Evolutionary conservation across 2,329 filamentous ascomycete genomes (phyloP).

Genomic region (Calonectria fujianensis): DNA sequence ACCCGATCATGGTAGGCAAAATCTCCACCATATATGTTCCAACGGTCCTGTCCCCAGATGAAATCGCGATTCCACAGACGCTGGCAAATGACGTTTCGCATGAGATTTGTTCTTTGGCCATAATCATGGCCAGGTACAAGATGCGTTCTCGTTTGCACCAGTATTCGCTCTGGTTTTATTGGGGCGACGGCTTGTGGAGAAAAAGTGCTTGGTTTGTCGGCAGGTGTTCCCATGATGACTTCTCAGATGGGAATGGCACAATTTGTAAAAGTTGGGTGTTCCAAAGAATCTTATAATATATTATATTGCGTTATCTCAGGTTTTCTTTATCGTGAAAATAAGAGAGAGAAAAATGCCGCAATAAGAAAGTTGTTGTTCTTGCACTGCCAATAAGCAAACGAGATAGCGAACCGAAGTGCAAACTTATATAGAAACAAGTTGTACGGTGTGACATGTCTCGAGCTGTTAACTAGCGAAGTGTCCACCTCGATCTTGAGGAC

Average conservation of each 20-base stretch:
- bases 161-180: background rate
- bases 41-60: background rate
- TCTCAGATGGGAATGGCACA: background rate
- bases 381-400: background rate
- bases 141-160: background rate
- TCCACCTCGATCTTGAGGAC: background rate
- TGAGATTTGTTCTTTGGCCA: background rate
- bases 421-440: background rate
- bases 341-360: background rate
- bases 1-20: background rate
- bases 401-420: background rate
- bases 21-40: background rate
- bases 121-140: background rate
- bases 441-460: background rate
- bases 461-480: background rate
- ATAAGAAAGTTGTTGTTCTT: background rate
- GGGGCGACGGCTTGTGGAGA: background rate
- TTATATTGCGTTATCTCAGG: background rate
- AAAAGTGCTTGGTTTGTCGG: background rate
- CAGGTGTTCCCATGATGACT: background rate
- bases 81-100: background rate
- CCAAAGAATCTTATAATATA: background rate
- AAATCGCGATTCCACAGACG: background rate
- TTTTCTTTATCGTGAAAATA: background rate
- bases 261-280: too few relatives aligned